Conservation (phyloP, 1,284 basidiomycete species). For the Leccinum pachyderme region DNA sequence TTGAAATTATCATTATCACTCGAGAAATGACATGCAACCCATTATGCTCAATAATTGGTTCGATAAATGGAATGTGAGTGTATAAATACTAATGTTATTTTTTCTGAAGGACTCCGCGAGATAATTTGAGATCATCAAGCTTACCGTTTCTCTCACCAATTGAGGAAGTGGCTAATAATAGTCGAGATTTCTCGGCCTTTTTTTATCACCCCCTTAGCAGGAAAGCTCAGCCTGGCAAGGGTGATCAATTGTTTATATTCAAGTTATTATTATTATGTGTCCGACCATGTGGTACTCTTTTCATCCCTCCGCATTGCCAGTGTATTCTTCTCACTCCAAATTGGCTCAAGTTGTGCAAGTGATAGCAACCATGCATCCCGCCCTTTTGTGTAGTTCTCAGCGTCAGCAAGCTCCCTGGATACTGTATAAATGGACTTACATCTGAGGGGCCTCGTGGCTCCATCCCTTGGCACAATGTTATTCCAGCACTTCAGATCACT, state of each 20-base stretch:
- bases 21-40: neutral
- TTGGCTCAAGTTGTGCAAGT: neutral
- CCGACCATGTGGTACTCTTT: neutral
- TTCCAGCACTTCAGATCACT: neutral
- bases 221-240: neutral
- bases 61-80: neutral
- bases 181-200: neutral
- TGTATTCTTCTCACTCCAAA: neutral
- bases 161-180: neutral
- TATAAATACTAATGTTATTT: neutral
- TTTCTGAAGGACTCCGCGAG: neutral
- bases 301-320: neutral
- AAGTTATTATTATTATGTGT: neutral
- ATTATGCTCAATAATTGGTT: neutral
- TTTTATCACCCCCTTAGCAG: neutral
- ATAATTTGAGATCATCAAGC: neutral
- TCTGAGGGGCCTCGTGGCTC: neutral
- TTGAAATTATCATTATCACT: neutral
- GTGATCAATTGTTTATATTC: neutral
- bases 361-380: neutral
- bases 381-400: neutral
- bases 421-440: neutral
- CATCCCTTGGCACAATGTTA: neutral
- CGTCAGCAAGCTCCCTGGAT: neutral
- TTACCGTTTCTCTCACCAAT: neutral